These are phyloP conservation scores for Cryomyces antarcticus DNA, from an alignment of 495 filamentous ascomycete genomes.

Conservation along the genomic window DNA sequence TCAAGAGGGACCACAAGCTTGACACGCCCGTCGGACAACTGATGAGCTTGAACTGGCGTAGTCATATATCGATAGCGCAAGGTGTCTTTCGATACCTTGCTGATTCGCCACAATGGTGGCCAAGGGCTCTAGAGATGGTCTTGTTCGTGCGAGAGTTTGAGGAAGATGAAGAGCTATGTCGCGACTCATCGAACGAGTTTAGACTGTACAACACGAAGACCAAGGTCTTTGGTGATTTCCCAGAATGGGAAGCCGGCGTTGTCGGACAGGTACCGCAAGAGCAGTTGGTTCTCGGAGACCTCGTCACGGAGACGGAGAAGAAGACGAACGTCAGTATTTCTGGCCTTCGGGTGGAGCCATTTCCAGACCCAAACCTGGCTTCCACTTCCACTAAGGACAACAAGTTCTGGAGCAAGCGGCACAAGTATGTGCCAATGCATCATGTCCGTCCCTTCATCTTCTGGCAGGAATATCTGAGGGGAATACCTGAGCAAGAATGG, in stretches of 20 bases:
- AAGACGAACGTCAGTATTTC: conserved; percentile 25
- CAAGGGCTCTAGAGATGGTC: conserved; percentile 36
- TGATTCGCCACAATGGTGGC: conserved; percentile 29
- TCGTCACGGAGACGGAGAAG: conserved; percentile 21
- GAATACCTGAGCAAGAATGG: conserved; percentile 18
- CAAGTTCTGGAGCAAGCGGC: conserved; percentile 30
- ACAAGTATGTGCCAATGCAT: conserved; percentile 32
- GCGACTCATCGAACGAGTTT: conserved; percentile 14
- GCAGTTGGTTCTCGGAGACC: conserved; percentile 21
- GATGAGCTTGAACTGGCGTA: conserved; percentile 31
- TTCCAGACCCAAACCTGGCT: conserved; percentile 24
- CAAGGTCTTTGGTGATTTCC: conserved; percentile 15
- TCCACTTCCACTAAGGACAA: conserved; percentile 10
- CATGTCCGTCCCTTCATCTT: conserved; percentile 34
- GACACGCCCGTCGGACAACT: conserved; percentile 27
- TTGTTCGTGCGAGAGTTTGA: conserved; percentile 26
- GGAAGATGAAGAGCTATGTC: conserved; percentile 18
- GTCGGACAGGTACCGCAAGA: conserved; percentile 28
- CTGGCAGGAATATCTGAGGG: conserved; percentile 26
- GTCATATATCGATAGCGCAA: conserved; percentile 16
- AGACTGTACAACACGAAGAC: conserved; percentile 16
- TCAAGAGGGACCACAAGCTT: conserved; percentile 21
- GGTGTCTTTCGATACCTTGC: conserved; percentile 15
- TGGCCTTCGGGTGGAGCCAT: conserved; percentile 38
- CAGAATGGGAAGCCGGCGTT: conserved; percentile 36